These are phyloP conservation scores for Ophiosphaerella narmari DNA, from an alignment of 2,329 filamentous ascomycete genomes.

Conservation along the genomic window DNA sequence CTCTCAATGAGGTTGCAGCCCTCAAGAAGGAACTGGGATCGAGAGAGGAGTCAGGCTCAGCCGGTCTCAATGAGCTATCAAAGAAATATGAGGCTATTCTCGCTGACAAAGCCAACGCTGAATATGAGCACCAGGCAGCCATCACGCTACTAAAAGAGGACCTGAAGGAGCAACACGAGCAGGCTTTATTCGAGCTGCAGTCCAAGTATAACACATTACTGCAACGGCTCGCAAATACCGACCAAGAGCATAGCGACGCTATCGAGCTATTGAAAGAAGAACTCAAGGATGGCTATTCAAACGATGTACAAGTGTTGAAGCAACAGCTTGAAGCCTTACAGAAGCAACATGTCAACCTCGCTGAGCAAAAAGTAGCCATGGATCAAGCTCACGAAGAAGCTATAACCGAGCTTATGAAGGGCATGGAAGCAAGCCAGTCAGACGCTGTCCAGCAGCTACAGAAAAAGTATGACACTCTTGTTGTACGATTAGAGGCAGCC, in stretches of 20 bases:
- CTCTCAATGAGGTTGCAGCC: slow-evolving; percentile 28
- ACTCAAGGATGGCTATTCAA: slow-evolving; percentile 36
- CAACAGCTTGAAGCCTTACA: slow-evolving; percentile 34
- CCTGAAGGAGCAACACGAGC: slow-evolving; percentile 32
- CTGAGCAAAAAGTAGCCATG: slow-evolving; percentile 33
- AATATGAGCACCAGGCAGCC: slow-evolving; percentile 35
- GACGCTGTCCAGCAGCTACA: slow-evolving; percentile 41
- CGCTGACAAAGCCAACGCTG: slow-evolving; percentile 31
- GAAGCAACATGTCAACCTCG: slow-evolving; percentile 31
- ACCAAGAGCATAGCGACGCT: slow-evolving; percentile 39
- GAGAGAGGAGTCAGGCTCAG: slow-evolving; percentile 20
- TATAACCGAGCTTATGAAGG: slow-evolving; percentile 41
- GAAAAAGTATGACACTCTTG: slow-evolving; percentile 38
- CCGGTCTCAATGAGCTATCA: slow-evolving; percentile 23
- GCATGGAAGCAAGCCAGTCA: slow-evolving; percentile 40
- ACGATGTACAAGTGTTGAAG: slow-evolving; percentile 25
- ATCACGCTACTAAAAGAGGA: slow-evolving; percentile 32
- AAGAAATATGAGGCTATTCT: slow-evolving; percentile 34
- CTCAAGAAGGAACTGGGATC: slow-evolving; percentile 28
- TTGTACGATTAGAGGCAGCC: slow-evolving; percentile 22
- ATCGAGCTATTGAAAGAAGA: slow-evolving; percentile 37
- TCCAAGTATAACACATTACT: slow-evolving; percentile 29
- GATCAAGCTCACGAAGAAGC: slow-evolving; percentile 42
- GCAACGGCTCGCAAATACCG: slow-evolving; percentile 24
- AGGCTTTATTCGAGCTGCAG: slow-evolving; percentile 28